Evolutionary conservation across 148 eudicot genomes (phyloP).

Genomic region (Mesembryanthemum crystallinum): DNA sequence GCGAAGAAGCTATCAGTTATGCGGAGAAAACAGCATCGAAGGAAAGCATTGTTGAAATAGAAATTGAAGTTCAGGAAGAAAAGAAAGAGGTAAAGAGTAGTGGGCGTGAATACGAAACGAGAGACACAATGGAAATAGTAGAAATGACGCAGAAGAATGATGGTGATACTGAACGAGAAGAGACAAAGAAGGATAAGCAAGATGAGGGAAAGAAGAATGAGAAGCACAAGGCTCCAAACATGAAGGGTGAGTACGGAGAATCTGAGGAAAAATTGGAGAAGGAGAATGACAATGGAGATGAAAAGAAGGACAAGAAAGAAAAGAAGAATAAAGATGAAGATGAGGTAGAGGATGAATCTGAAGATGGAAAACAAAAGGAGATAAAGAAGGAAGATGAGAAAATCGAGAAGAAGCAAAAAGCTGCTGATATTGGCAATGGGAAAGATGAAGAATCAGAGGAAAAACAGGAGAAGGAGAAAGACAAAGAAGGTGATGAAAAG

Average conservation of each 20-base stretch:
- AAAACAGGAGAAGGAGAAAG: conserved; percentile 15
- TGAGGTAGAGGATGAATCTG: conserved; percentile 5
- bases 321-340: conserved; percentile 9
- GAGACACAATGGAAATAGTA: conserved; percentile 16
- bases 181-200: conserved; percentile 1
- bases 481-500: conserved; percentile 4
- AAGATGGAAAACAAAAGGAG: conserved; percentile 12
- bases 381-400: conserved; percentile 14
- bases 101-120: conserved; percentile 22
- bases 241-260: conserved; percentile 16
- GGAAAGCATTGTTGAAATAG: conserved; percentile 12
- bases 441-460: conserved; percentile 19
- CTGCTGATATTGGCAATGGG: background rate
- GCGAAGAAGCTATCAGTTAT: conserved; percentile 13
- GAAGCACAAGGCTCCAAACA: conserved; percentile 16
- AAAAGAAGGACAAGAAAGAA: conserved; percentile 11
- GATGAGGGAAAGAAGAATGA: conserved; percentile 19
- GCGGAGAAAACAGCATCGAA: conserved; percentile 3
- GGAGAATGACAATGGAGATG: conserved; percentile 5
- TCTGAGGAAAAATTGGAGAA: conserved; percentile 12
- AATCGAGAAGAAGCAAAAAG: conserved; percentile 9
- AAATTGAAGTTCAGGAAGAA: conserved; percentile 17
- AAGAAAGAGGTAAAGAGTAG: conserved; percentile 19
- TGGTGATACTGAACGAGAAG: background rate
- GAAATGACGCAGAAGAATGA: conserved; percentile 8